Evolutionary conservation across 1,139 yeast species (phyloP), one percentile per base, ranked within the genome.

Genomic region (Debaryomyces sp.): DNA sequence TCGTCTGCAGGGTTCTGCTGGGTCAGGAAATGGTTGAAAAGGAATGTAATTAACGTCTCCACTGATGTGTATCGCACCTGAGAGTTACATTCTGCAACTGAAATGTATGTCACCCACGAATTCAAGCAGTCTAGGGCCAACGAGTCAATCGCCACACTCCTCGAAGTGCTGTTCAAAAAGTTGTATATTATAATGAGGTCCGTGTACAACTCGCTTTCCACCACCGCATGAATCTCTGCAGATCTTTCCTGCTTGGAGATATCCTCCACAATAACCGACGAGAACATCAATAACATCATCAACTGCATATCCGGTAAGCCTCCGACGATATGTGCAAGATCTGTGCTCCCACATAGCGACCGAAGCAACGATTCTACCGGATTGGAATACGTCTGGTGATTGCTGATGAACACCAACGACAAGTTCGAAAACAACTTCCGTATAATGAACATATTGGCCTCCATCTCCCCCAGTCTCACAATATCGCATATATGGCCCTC

Each of bases 241-340:
- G 53, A 23, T 29, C 54, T 58, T 48, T 65, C 73, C 45, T 62
- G 64, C 53, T 77, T 80, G 29, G 69, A 58, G 8, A 78, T 55
- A 53, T 86, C 91, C 59, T 85, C 91, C 1, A 77, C 80, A 1
- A 84, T 57, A 15, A 82, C 81, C 22, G 84, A 73, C 3, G 78
- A 67, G 49, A 78, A 77, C n/a, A 60, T 46, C 15, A 66, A 40
- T 6, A 64, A 24, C 7, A 63, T 34, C 23, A 48, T 43, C 8
- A 57, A 47, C 5, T 50, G 43, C 45, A 41, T 4, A 29, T 48
- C 52, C 15, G 23, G 13, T 13, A 49, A 43, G 5, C 23, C 13
- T 23, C 2, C n/a, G 4, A 37, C 13, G 8, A 26, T 38, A 2
- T 12, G 17, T 7, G 36, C 10, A 8, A 32, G 26, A 15, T 36